Conservation (phyloP, 2,329 filamentous ascomycete genomes). For the Fusarium sp. region DNA sequence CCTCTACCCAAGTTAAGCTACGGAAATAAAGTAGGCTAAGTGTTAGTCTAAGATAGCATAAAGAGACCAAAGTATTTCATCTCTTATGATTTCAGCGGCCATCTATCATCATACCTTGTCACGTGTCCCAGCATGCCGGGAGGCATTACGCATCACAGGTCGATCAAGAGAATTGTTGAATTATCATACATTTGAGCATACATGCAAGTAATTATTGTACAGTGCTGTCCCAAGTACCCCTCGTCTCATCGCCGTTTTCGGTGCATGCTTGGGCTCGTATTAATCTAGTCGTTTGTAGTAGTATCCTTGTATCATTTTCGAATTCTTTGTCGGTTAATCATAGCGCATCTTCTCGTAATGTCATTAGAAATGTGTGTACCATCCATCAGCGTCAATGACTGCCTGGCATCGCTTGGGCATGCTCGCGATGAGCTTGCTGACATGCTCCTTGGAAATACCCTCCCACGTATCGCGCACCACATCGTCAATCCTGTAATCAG, state of each 20-base stretch:
- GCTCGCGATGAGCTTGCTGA: conserved; percentile 9
- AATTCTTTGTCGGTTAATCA: background rate
- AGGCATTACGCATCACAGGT: no score
- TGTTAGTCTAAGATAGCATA: background rate
- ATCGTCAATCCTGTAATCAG: background rate
- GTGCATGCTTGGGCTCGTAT: background rate
- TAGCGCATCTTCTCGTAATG: background rate
- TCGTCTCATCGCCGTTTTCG: conserved; percentile 1
- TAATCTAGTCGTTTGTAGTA: background rate
- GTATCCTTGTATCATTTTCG: background rate
- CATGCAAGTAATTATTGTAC: conserved; percentile 11
- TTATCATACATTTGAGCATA: background rate
- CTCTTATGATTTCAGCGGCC: background rate
- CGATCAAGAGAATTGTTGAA: background rate
- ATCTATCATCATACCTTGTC: background rate
- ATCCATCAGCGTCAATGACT: conserved; percentile 28
- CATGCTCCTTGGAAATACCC: background rate
- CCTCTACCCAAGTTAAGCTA: background rate
- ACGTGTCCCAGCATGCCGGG: background rate
- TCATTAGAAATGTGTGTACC: conserved; percentile 17
- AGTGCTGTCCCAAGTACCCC: background rate
- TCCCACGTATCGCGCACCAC: conserved; percentile 10
- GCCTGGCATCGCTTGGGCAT: conserved; percentile 32
- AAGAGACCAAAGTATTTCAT: background rate
- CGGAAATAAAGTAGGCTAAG: background rate